Evolutionary conservation across 1,284 basidiomycete genomes (phyloP).

Genomic region (Naganishia sp.): DNA sequence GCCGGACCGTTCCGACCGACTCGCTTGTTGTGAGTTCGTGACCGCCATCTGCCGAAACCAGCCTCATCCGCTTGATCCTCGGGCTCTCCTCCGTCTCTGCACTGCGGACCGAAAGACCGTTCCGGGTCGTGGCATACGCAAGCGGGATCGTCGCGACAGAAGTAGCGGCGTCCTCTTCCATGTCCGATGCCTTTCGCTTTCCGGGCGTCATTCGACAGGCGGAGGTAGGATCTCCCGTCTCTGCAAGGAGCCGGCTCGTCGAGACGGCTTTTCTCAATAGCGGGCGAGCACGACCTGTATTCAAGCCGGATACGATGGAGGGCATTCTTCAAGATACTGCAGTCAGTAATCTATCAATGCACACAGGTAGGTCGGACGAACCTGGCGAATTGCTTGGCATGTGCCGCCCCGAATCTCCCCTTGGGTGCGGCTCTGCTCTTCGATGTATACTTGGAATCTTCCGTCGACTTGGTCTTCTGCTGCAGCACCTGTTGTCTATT

Average conservation of each 20-base stretch:
- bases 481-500: slow-evolving; percentile 7
- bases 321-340: slow-evolving; percentile 18
- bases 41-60: not conserved
- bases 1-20: no score
- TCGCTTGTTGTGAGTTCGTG: no score
- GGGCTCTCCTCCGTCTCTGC: slow-evolving; percentile 20
- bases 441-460: no score
- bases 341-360: not conserved
- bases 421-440: not conserved
- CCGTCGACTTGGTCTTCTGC: not conserved
- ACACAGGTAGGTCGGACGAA: not conserved
- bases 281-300: not conserved
- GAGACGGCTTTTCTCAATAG: not conserved
- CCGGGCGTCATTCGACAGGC: slow-evolving; percentile 3
- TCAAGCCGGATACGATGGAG: slow-evolving; percentile 3
- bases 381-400: slow-evolving; percentile 31
- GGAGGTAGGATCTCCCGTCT: not conserved
- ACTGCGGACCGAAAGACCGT: not conserved
- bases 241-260: not conserved
- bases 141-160: not conserved
- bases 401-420: slow-evolving; percentile 28
- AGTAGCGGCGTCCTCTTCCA: not conserved
- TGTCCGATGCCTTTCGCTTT: slow-evolving; percentile 14
- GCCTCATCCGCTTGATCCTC: slow-evolving; percentile 29
- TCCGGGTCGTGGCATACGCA: not conserved